phyloP scores from a whole-genome alignment of 148 eudicot species.

The Fagopyrum homotropicum region DNA sequence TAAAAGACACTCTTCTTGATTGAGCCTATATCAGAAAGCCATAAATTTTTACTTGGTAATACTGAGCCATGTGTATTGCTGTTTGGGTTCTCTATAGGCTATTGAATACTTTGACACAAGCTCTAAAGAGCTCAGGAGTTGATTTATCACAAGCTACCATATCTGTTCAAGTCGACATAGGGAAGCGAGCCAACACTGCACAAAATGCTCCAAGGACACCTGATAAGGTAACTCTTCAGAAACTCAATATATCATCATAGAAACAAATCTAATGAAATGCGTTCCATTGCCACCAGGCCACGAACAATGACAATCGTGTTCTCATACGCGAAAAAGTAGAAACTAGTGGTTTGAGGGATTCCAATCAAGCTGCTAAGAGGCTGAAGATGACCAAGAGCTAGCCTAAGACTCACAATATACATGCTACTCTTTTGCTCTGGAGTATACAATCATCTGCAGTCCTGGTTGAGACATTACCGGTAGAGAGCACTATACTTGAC shows the following conservation, averaged over 20 bases:
- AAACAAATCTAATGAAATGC: background rate
- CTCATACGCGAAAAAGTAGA: background rate
- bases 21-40: background rate
- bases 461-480: background rate
- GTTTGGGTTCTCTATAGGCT: background rate
- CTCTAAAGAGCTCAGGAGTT: slow-evolving; percentile 11
- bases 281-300: background rate
- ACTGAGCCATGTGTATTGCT: no score
- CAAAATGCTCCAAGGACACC: slow-evolving; percentile 9
- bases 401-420: background rate
- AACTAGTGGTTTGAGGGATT: background rate
- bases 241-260: background rate
- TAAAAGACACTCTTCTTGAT: background rate
- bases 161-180: slow-evolving; percentile 9
- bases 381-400: slow-evolving; percentile 3
- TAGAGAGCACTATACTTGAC: slow-evolving; percentile 12
- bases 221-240: background rate
- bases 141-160: slow-evolving; percentile 8
- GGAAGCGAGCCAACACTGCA: background rate
- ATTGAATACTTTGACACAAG: slow-evolving; percentile 6
- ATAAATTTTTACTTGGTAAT: no score
- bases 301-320: background rate
- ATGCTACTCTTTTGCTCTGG: background rate
- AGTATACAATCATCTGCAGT: slow-evolving; percentile 1
- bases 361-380: slow-evolving; percentile 10